Percentiles rank a stretch among this genome's conserved stretches.
Conservation (phyloP, 2,329 filamentous ascomycete genomes). For the Colletotrichum filicis region DNA sequence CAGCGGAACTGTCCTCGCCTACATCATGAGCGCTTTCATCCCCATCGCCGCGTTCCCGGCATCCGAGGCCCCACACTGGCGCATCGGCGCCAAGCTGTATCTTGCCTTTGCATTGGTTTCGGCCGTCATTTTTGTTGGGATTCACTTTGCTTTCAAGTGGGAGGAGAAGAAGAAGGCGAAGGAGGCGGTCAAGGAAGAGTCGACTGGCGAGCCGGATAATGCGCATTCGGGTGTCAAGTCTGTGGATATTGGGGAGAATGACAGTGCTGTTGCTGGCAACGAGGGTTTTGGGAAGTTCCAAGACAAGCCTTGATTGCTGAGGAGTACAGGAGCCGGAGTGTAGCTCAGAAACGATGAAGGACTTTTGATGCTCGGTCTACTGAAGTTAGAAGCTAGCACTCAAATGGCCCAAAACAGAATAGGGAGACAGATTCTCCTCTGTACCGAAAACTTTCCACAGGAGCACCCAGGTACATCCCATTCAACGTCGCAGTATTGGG, state of each 20-base stretch:
- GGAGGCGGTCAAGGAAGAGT: constrained; percentile 7
- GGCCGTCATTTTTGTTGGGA: constrained; percentile 10
- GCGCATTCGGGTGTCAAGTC: constrained; percentile 6
- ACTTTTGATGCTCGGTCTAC: not conserved
- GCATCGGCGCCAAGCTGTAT: constrained; percentile 17
- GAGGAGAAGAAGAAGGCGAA: constrained; percentile 20
- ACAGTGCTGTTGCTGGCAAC: too few species aligned
- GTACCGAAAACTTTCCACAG: too few species aligned
- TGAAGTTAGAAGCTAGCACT: not conserved
- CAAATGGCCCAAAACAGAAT: too few species aligned
- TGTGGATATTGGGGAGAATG: not conserved
- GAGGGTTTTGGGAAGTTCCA: not conserved
- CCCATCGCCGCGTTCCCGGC: constrained; percentile 22
- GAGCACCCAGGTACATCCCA: too few species aligned
- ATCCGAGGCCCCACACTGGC: constrained; percentile 14
- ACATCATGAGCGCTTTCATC: constrained; percentile 29
- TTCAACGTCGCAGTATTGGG: too few species aligned
- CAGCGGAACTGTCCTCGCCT: constrained; percentile 14
- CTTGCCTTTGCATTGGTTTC: constrained; percentile 14
- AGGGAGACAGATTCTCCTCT: too few species aligned
- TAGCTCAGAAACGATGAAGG: not conserved
- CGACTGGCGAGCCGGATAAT: constrained; percentile 12
- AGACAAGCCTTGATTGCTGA: not conserved
- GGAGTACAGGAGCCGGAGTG: not conserved
- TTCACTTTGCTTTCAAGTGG: constrained; percentile 26